phyloP scores from a whole-genome alignment of 768 basidiomycete species.

The Phanerochaete carnosa region DNA sequence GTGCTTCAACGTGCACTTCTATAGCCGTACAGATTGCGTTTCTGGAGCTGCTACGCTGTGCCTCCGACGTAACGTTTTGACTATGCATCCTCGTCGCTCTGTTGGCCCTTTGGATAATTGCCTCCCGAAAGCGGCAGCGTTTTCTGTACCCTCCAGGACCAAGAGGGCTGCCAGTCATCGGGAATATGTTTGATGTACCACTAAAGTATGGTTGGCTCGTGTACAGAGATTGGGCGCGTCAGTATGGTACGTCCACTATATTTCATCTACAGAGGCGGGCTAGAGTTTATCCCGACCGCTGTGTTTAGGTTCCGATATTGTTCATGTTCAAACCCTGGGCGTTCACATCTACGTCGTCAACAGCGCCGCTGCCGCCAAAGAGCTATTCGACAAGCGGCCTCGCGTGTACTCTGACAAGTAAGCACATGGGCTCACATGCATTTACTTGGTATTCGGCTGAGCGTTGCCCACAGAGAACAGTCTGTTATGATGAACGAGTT shows the following conservation, averaged over 20 bases:
- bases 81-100: too few species aligned
- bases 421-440: not conserved
- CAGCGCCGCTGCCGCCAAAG: constrained; percentile 15
- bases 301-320: not conserved
- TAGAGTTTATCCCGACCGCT: not conserved
- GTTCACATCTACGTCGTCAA: constrained; percentile 22
- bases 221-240: not conserved
- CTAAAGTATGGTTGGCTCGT: not conserved
- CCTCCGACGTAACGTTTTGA: too few species aligned
- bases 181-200: not conserved
- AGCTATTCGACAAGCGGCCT: constrained; percentile 24
- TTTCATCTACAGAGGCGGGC: not conserved
- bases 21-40: too few species aligned
- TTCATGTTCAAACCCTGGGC: constrained; percentile 18
- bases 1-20: too few species aligned
- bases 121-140: too few species aligned
- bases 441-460: not conserved
- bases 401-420: constrained; percentile 20
- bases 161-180: not conserved
- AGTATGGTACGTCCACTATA: not conserved
- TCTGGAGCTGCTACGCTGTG: too few species aligned
- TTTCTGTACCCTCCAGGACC: constrained; percentile 7
- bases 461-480: not conserved
- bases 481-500: constrained; percentile 4
- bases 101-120: too few species aligned